Evolutionary conservation across 2,329 filamentous ascomycete genomes (phyloP).

Genomic region (Monilinia laxa): DNA sequence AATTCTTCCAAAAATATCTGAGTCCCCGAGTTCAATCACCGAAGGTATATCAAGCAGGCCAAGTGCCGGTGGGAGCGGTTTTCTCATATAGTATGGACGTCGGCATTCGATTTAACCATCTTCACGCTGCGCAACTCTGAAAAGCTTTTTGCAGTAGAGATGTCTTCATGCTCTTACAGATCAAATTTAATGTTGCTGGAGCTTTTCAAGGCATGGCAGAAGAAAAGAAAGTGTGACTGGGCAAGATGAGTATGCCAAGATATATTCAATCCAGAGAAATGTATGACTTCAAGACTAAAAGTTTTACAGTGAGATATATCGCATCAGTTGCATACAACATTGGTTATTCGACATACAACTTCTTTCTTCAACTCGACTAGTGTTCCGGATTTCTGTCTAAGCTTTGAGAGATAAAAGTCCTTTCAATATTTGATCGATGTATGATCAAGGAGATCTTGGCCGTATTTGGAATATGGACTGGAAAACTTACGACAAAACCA

Average conservation of each 20-base stretch:
- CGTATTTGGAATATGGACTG: not conserved
- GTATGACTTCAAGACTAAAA: conserved; percentile 12
- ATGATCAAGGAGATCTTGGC: not conserved
- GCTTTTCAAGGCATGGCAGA: not conserved
- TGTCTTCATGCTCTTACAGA: not conserved
- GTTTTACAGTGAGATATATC: conserved; percentile 9
- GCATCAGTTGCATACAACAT: not conserved
- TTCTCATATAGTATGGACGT: conserved; percentile 13
- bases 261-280: not conserved
- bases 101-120: conserved; percentile 7
- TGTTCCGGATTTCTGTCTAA: not conserved
- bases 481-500: not conserved
- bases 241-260: conserved; percentile 17
- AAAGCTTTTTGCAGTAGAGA: not conserved
- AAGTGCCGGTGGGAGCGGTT: conserved; percentile 2
- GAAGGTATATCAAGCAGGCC: conserved; percentile 12
- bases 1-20: not conserved
- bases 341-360: not conserved
- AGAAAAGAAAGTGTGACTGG: not conserved
- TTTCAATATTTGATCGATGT: not conserved
- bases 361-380: not conserved
- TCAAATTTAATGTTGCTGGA: not conserved
- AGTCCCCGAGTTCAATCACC: conserved; percentile 13
- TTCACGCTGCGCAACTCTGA: not conserved
- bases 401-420: not conserved